Conservation (phyloP, 495 filamentous ascomycete species). For the Podospora pseudocomata region DNA sequence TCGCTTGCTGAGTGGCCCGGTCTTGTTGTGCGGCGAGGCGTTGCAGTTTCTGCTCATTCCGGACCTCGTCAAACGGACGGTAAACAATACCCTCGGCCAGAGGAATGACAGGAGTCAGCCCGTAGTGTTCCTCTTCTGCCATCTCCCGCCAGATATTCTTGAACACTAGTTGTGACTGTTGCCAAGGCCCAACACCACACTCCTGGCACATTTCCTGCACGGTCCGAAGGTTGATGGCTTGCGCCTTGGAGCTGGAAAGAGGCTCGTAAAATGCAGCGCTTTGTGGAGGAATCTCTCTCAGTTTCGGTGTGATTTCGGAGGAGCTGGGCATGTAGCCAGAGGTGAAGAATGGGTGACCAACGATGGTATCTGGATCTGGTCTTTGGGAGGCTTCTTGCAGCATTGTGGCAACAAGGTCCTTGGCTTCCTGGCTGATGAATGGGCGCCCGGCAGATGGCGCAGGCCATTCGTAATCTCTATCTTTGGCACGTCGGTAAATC, state of each 20-base stretch:
- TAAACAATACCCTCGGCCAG: conserved; percentile 68
- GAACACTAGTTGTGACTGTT: conserved; percentile 39
- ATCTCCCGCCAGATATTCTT: conserved; percentile 65
- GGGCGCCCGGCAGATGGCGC: conserved; percentile 48
- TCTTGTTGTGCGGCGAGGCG: conserved; percentile 26
- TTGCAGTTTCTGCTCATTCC: conserved; percentile 26
- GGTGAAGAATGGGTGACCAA: conserved; percentile 78
- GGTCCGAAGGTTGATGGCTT: conserved; percentile 34
- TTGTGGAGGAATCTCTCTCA: conserved; percentile 49
- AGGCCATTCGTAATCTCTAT: conserved; percentile 74
- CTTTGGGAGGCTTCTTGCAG: conserved; percentile 69
- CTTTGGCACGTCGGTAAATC: conserved; percentile 74
- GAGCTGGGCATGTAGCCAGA: conserved; percentile 54
- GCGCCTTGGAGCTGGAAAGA: conserved; percentile 14
- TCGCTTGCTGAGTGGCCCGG: conserved; percentile 10
- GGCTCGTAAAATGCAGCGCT: conserved; percentile 41
- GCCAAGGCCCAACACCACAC: conserved; percentile 52
- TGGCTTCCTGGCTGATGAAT: conserved; percentile 60
- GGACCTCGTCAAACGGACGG: conserved; percentile 48
- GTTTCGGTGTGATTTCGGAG: conserved; percentile 47
- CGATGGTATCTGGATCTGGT: conserved; percentile 75
- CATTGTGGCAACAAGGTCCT: conserved; percentile 71
- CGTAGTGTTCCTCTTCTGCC: conserved; percentile 64
- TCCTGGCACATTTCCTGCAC: conserved; percentile 42
- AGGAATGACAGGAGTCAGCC: conserved; percentile 65